A percentile compares a stretch with the other conserved stretches of the same genome.
These are phyloP conservation scores for Diaporthe humulicola DNA, from an alignment of 2,329 filamentous ascomycete species.

Conservation along the genomic window DNA sequence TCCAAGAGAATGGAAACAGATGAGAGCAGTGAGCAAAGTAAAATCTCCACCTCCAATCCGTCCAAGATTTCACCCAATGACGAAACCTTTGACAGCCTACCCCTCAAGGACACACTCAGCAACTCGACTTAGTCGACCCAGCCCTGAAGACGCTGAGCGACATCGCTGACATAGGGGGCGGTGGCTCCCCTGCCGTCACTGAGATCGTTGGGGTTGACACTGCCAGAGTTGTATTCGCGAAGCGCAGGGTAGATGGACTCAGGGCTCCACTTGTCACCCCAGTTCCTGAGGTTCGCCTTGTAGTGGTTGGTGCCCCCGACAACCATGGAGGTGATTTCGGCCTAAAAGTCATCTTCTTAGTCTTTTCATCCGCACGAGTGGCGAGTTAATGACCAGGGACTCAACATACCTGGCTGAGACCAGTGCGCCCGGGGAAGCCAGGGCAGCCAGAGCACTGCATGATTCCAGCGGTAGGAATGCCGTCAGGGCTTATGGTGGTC, in stretches of 20 bases:
- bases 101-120: not conserved
- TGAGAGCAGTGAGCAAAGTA: not conserved
- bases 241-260: constrained; percentile 55
- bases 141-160: constrained; percentile 31
- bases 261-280: constrained; percentile 46
- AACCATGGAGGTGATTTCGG: constrained; percentile 13
- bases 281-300: constrained; percentile 47
- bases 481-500: constrained; percentile 51
- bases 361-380: not conserved
- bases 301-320: constrained; percentile 46
- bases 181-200: constrained; percentile 45
- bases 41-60: not conserved
- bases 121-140: constrained; percentile 18
- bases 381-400: not conserved
- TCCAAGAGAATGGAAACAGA: not conserved
- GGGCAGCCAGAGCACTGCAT: constrained; percentile 55
- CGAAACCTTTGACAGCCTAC: not conserved
- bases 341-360: not conserved
- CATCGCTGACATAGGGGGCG: constrained; percentile 26
- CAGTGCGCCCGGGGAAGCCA: constrained; percentile 50
- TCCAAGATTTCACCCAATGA: not conserved
- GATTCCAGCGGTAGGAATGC: constrained; percentile 51
- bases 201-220: constrained; percentile 51
- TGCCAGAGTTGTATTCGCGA: constrained; percentile 56
- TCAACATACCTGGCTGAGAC: constrained; percentile 46